Evolutionary conservation across 768 basidiomycete genomes (phyloP), one percentile per base, ranked within the genome.

Genomic region (Polyporus arcularius): DNA sequence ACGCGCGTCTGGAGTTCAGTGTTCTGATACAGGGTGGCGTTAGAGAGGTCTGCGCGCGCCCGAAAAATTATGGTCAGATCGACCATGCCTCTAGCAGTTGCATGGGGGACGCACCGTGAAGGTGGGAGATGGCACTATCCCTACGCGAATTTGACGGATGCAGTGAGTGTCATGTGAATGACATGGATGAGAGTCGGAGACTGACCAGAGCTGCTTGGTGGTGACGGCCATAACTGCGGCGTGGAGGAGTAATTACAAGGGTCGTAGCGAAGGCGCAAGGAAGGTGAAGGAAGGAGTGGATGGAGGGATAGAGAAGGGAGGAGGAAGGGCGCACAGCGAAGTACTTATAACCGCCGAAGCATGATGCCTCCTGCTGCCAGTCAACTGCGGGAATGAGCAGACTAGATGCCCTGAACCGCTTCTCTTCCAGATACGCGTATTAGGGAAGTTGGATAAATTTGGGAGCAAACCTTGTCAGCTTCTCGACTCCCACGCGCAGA

Each of bases 151-250:
- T 30, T 48, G 61, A 58, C 8, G 42, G 5, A 5, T 26, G 18
- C 9, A 10, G 28, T 21, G 11, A n/a, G 40, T 21, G 53, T 38
- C 18, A 40, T 32, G 14, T n/a, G 15, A 30, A 9, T 11, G 32
- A 6, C 35, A 35, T 53, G 15, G 53, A 45, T 40, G 46, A 45
- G 28, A 62, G 52, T 21, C 40, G 49, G 58, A 28, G 55, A 78
- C 84, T 71, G 61, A 88, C 88, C 88, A 90, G 64, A 84, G 77
- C 71, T 85, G 85, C 71, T 86, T 83, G 73, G 77, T 85, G 60
- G 78, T 78, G 28, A 59, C 49, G 49, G 57, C 48, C 57, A 59
- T 63, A 35, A 14, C 7, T 26, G 32, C 11, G 7, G 16, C 41
- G 52, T 30, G 40, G 46, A 30, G 14, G 41, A 28, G 53, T 35